phyloP scores from a whole-genome alignment of 768 basidiomycete genomes.

The Tylopilus balloui region DNA sequence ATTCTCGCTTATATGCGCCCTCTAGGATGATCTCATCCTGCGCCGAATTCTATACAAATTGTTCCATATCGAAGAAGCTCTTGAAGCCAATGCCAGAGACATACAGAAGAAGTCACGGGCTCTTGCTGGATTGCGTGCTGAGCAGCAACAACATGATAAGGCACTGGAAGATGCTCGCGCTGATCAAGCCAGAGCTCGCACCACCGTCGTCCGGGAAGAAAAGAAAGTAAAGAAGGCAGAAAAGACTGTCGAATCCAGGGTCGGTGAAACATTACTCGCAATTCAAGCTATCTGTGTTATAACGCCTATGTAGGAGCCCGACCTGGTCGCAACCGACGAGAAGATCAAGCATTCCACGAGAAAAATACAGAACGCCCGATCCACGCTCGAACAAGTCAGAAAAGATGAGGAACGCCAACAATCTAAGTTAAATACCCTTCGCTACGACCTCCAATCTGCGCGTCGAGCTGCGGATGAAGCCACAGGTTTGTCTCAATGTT shows the following conservation, averaged over 20 bases:
- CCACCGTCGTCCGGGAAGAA: conserved; percentile 77
- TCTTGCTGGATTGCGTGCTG: conserved; percentile 60
- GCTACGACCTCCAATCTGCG: conserved; percentile 64
- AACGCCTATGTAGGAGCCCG: conserved; percentile 60
- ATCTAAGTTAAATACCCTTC: conserved; percentile 50
- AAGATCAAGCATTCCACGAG: conserved; percentile 83
- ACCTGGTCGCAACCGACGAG: conserved; percentile 76
- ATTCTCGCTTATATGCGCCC: conserved; percentile 6
- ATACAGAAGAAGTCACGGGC: conserved; percentile 74
- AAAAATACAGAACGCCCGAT: conserved; percentile 68
- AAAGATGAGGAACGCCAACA: conserved; percentile 54
- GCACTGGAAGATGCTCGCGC: conserved; percentile 69
- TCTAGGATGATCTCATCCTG: conserved; percentile 75
- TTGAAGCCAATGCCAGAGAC: conserved; percentile 64
- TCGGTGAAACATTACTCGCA: conserved; percentile 26
- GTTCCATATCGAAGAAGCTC: conserved; percentile 82
- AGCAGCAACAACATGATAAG: conserved; percentile 67
- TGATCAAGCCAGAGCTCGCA: conserved; percentile 74
- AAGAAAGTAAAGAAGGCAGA: conserved; percentile 87
- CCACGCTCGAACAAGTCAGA: conserved; percentile 56
- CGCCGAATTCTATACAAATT: conserved; percentile 83
- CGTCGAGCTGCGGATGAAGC: conserved; percentile 70
- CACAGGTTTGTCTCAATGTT: conserved; percentile 49
- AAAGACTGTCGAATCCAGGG: conserved; percentile 82
- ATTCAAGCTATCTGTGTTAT: not conserved